These are phyloP conservation scores for Ascochyta lentis DNA, from an alignment of 2,329 filamentous ascomycete species.

Conservation along the genomic window DNA sequence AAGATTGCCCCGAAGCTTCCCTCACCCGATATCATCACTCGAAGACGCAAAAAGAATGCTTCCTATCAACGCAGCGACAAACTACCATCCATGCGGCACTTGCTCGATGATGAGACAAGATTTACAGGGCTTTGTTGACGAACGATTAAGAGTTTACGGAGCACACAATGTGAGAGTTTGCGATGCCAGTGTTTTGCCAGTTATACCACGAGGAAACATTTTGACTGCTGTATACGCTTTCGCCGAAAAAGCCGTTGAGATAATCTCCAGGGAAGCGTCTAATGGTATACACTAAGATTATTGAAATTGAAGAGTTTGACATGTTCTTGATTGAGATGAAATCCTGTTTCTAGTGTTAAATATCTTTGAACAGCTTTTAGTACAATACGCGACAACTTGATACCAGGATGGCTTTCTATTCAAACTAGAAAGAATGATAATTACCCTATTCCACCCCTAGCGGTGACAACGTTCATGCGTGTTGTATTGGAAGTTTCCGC, in stretches of 20 bases:
- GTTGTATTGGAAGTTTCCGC: no score
- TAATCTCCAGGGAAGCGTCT: constrained; percentile 18
- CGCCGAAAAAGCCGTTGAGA: constrained; percentile 34
- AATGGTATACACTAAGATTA: no score
- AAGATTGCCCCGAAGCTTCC: constrained; percentile 23
- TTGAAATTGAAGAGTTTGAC: no score
- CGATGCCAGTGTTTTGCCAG: constrained; percentile 38
- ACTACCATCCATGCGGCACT: constrained; percentile 43
- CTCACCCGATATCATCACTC: constrained; percentile 13
- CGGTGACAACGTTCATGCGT: no score
- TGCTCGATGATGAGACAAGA: constrained; percentile 43
- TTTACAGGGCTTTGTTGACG: constrained; percentile 41
- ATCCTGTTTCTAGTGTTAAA: no score
- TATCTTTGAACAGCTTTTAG: no score
- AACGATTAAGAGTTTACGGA: constrained; percentile 37
- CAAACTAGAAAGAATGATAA: no score
- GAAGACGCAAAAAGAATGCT: constrained; percentile 26
- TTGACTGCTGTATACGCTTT: constrained; percentile 35
- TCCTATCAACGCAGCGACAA: constrained; percentile 21
- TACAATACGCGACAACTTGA: no score
- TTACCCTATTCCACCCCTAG: no score
- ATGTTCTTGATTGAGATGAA: no score
- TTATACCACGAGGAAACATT: constrained; percentile 30
- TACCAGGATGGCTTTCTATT: no score
- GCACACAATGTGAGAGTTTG: constrained; percentile 35